Evolutionary conservation across 2,329 filamentous ascomycete genomes (phyloP), one percentile per base, ranked within the genome.

Genomic region (Coniosporium tulheliwenetii): DNA sequence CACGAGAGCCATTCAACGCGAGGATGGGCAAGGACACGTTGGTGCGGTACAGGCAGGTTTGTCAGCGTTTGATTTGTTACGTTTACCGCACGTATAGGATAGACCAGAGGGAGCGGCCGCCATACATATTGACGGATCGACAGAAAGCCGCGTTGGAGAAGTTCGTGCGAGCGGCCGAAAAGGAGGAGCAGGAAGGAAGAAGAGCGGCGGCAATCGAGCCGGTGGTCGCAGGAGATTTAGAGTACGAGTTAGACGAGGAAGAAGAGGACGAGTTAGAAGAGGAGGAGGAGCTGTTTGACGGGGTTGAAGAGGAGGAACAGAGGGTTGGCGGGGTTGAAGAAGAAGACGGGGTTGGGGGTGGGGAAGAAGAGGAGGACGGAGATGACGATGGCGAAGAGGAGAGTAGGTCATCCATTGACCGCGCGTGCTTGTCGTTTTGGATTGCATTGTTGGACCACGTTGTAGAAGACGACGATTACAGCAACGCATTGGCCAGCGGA

Each of bases 371-470:
- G 10, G 34, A 13, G 14, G 9, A 10, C 9, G 14, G 14, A 14
- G 14, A 15, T 8, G 10, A 15, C 9, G 10, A 15, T 8, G 34
- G 34, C 9, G 10, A 15, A 14, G 10, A 13, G 14, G 14, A 15
- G 34, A 13, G 34, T 8, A 14, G 34, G n/a, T n/a, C n/a, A n/a
- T n/a, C n/a, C 8, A 8, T 32, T 12, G 8, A 32, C 8, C 30
- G 12, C 30, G 44, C 44, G 36, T 48, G 39, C 41, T 48, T 50
- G 36, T 14, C 37, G 31, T 50, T 51, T 49, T 51, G 36, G 30
- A 48, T 52, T 33, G 36, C 30, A 37, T 44, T 52, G 38, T 41
- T 51, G 33, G 42, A 48, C 41, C 37, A 48, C 35, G 32, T 10
- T 5, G 48, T 47, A 13, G 39, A 40, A 8, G 34, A 40, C 12